Evolutionary conservation across 148 eudicot species (phyloP), one percentile per base, ranked within the genome.

Genomic region (Polygonum aviculare): DNA sequence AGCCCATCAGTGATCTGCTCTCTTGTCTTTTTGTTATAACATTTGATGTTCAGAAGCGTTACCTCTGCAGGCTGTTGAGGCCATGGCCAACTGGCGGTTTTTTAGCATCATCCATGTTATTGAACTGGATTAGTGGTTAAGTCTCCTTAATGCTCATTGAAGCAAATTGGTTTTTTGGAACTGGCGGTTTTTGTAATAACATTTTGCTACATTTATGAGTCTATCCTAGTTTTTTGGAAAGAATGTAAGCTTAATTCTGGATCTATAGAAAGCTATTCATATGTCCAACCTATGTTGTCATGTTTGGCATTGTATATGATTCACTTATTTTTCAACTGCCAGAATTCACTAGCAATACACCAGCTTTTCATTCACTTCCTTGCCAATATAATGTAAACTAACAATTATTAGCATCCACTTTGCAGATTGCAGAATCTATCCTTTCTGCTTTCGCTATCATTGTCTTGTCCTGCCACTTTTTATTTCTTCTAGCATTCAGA

Each of bases 61-160:
- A 96, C 97, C 79, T 93, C 94, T 70, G 98, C 94, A 35, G 93
- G 87, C 79, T 96, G 82, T 96, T 96, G n/a, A 96, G 91, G 18
- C 98, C 99, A 83, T 93, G 99, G 54, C 99, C 98, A 44, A 93
- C 89, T 0, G 99, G 94, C 44, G 98, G 99, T 79, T 96, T 96
- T 86, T 89, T 93, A 81, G 83, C 84, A 79, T 93, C 97, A 59
- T 96, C 97, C 91, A 87, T 80, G 79, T 91, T 86, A 77, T 93
- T 91, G 79, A 93, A 96, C 81, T 91, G 94, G 75, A 96, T 50
- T 4, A 93, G 89, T 5, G 91, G 81, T 81, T 96, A 44, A 96
- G 94, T 33, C 97, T 83, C 44, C 98, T 79, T n/a, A n/a, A n/a
- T n/a, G n/a, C n/a, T n/a, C n/a, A n/a, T n/a, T n/a, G n/a, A n/a